A percentile compares a stretch with the other conserved stretches of the same genome.
phyloP scores from a whole-genome alignment of 2,329 filamentous ascomycete species.

The Penicillium nordicum region DNA sequence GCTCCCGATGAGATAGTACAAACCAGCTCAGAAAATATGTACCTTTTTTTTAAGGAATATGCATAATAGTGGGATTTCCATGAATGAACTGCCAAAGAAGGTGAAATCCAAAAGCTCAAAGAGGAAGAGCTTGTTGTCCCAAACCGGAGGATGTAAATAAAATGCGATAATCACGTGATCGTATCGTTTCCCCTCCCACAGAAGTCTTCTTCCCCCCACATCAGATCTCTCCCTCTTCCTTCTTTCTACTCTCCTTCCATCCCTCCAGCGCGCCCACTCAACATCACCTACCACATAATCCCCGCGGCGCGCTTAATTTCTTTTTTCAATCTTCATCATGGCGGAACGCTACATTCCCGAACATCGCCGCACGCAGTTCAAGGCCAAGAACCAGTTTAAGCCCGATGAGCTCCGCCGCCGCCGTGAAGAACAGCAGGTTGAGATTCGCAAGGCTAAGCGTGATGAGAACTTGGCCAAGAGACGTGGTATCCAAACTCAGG shows the following conservation, averaged over 20 bases:
- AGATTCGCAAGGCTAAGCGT: constrained; percentile 97
- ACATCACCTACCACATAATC: constrained; percentile 13
- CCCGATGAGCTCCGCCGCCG: constrained; percentile 96
- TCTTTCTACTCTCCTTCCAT: constrained; percentile 17
- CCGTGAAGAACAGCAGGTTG: constrained; percentile 97
- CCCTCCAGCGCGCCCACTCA: constrained; percentile 19
- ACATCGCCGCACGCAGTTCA: constrained; percentile 98
- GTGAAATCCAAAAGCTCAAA: not conserved
- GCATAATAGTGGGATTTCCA: not conserved
- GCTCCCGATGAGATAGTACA: not conserved
- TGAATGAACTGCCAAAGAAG: not conserved
- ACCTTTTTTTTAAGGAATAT: not conserved
- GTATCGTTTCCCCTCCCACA: constrained; percentile 20
- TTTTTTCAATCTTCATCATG: constrained; percentile 58
- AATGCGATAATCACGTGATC: constrained; percentile 20
- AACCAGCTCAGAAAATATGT: not conserved
- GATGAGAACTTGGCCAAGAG: constrained; percentile 99
- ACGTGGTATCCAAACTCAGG: constrained; percentile 82
- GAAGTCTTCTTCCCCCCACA: constrained; percentile 16
- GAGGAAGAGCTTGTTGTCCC: not conserved
- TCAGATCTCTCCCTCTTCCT: constrained; percentile 22
- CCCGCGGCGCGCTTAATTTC: constrained; percentile 30
- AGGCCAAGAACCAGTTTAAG: constrained; percentile 99
- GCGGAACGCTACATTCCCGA: constrained; percentile 99
- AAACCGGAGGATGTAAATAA: constrained; percentile 10